Evolutionary conservation across 1,284 basidiomycete genomes (phyloP), one percentile per base, ranked within the genome.

Genomic region (Ceratobasidium sp.): DNA sequence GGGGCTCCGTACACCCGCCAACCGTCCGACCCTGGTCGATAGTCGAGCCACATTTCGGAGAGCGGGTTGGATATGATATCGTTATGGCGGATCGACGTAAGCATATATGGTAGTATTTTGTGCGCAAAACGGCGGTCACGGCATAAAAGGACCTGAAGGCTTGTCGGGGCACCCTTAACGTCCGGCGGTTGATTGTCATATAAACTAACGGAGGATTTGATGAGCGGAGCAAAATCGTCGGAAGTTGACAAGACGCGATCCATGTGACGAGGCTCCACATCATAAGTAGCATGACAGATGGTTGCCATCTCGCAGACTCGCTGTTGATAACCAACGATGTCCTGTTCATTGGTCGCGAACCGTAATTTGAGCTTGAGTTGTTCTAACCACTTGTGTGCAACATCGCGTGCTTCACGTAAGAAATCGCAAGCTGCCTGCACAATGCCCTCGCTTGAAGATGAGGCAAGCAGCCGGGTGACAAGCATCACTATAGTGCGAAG

Each of bases 211-310:
- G 70, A 60, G 52, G 70, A 72, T n/a, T 27, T 21, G 11, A 72
- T 19, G 3, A 72, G 27, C 16, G 72, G 27, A 16, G 60, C 9
- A 14, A 50, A 29, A 33, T 72, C 68, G 8, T 67, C 56, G 6
- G 27, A 8, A n/a, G 36, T 42, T 2, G 11, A 39, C 9, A 72
- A 27, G 0, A 72, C 21, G 7, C 21, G 1, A 0, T 4, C 42
- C 5, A 69, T 56, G n/a, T 71, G 46, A 7, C 6, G 2, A 0
- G 16, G 27, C 11, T 71, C 71, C 7, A 72, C 71, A 25, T 72
- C 71, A 21, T 67, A 72, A 4, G 71, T 70, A 13, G 49, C 44
- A 2, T 71, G 70, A 41, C 71, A 72, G 5, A 69, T 70, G 1
- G 54, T 46, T 2, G 70, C 70, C 47, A 68, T 57, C 36, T 71